Conservation (phyloP, 2,329 filamentous ascomycete species). For the Tympanopsis confertula region DNA sequence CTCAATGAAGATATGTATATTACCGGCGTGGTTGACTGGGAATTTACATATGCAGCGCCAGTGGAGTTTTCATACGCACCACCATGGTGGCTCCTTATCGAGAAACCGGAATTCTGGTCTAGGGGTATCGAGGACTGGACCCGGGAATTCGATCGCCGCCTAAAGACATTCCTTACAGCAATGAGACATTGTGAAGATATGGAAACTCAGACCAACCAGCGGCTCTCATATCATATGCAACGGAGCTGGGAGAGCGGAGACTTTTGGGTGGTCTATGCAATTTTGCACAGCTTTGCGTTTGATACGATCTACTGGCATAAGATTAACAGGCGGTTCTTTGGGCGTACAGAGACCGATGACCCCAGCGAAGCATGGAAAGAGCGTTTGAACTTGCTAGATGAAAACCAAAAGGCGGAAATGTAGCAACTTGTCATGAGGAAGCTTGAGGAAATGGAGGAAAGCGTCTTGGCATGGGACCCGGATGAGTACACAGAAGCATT, state of each 20-base stretch:
- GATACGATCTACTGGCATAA: conserved; percentile 7
- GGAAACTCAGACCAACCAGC: conserved; percentile 1
- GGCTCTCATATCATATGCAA: conserved; percentile 7
- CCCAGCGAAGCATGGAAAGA: conserved; percentile 1
- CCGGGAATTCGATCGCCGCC: conserved; percentile 2
- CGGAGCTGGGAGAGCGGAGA: conserved; percentile 8
- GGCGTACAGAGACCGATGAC: neutral
- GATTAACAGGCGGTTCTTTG: conserved; percentile 3
- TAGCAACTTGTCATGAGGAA: conserved; percentile 3
- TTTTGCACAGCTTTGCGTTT: conserved; percentile 8
- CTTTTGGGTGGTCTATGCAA: conserved; percentile 10
- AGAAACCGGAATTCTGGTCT: conserved; percentile 7
- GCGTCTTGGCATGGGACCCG: conserved; percentile 1
- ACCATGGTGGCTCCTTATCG: conserved; percentile 8
- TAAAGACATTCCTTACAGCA: conserved; percentile 2
- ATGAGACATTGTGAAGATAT: conserved; percentile 1
- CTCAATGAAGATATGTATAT: conserved; percentile 5
- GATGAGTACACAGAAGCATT: neutral
- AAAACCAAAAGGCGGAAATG: conserved; percentile 2
- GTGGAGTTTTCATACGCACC: conserved; percentile 7
- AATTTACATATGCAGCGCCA: conserved; percentile 8
- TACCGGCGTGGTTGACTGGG: conserved; percentile 7
- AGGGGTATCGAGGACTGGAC: conserved; percentile 4
- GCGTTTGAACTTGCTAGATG: conserved; percentile 1
- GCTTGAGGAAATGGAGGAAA: conserved; percentile 2